Evolutionary conservation across 495 filamentous ascomycete genomes (phyloP), one percentile per base, ranked within the genome.

Genomic region (Chaetomium tenue): DNA sequence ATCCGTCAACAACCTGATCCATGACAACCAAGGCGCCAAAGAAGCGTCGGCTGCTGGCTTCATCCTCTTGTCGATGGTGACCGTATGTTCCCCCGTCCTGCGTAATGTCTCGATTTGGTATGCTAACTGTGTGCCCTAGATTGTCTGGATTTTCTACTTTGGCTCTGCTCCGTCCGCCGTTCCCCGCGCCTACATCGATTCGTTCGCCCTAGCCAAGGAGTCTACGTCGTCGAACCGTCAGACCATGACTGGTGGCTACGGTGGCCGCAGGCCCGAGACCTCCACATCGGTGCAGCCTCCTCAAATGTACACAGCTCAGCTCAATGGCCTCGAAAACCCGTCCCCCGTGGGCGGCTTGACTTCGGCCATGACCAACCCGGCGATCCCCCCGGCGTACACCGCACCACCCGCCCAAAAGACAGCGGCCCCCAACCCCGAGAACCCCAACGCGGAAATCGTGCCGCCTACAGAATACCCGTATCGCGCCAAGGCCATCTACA

Each of bases 131-230:
- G 7, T 26, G 13, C 8, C 33, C 16, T 48, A 97, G 93, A 90
- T 97, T 70, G 85, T 98, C 54, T 99, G 94, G 94, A 96, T 98
- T 65, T 96, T 97, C 79, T 97, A 98, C 79, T 99, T 96, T 71
- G 94, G 94, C 62, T 97, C 94, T 9, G 87, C 90, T 2, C 92
- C 95, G 7, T 88, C 91, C 58, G 91, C 93, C n/a, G 82, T 87
- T 60, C 90, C 92, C 66, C 91, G 93, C 61, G 88, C 90, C 46
- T 96, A 93, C 73, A 89, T 97, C 65, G 95, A 99, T 77, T 97
- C 93, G 3, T 97, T 97, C 70, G 93, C 95, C 42, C 82, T 98
- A 5, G 84, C 95, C 79, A 97, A 97, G 78, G 92, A 95, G 68
- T 84, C 84, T n/a, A 65, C 63, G 18, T 80, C 83, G 28, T 78